Conservation (phyloP, 2,329 filamentous ascomycete species). For the Fusarium denticulatum region DNA sequence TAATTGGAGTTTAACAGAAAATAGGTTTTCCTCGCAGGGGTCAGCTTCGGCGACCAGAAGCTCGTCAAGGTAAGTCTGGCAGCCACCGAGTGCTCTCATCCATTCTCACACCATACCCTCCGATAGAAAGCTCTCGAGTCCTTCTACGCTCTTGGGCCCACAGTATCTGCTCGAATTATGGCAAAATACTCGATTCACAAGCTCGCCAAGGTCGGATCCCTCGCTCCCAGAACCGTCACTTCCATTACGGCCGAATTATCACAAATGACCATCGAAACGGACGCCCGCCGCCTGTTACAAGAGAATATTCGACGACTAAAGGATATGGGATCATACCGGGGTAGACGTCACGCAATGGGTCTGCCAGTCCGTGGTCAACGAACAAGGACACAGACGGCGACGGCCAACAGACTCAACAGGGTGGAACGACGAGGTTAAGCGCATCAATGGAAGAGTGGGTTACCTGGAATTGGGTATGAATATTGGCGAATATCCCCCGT, state of each 20-base stretch:
- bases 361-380: slow-evolving; percentile 91
- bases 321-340: slow-evolving; percentile 91
- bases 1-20: neutral
- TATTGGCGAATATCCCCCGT: neutral
- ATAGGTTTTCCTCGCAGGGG: slow-evolving; percentile 85
- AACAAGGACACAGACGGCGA: slow-evolving; percentile 78
- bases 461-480: neutral
- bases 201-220: slow-evolving; percentile 77
- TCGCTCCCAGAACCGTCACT: slow-evolving; percentile 80
- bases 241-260: slow-evolving; percentile 86
- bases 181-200: slow-evolving; percentile 91
- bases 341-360: slow-evolving; percentile 90
- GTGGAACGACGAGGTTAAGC: slow-evolving; percentile 54
- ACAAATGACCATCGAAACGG: slow-evolving; percentile 93
- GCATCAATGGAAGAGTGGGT: neutral
- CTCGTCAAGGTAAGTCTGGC: slow-evolving; percentile 78
- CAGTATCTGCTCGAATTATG: slow-evolving; percentile 77
- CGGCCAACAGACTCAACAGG: slow-evolving; percentile 69
- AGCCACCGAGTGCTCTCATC: neutral
- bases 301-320: slow-evolving; percentile 88
- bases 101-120: slow-evolving; percentile 18
- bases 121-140: slow-evolving; percentile 76
- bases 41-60: slow-evolving; percentile 85
- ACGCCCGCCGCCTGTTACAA: slow-evolving; percentile 78
- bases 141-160: slow-evolving; percentile 86